Base-by-base conservation (phyloP, 345 rosid species). In the Crucihimalaya himalaica region DNA sequence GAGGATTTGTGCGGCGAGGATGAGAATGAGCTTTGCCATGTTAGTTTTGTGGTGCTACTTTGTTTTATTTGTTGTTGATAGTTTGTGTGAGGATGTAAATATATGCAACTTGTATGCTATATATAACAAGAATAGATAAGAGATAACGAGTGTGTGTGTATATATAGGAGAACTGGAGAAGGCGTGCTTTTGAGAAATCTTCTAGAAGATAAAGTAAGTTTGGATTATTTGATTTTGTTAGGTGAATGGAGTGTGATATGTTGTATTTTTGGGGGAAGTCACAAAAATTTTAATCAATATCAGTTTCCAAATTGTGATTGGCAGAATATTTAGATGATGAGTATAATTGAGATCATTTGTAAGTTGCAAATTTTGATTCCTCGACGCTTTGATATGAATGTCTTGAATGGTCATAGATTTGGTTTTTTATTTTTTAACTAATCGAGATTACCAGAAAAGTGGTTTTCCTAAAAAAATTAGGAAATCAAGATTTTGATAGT, bases 1-100 rank as follows among this genome's bases (percentile, higher is more conserved):
- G 53, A 54, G 35, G 37, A 68, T 39, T 68, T 68, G 62, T 68
- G 39, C 16, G 8, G n/a, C 39, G 34, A 52, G 40, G 72, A 40
- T 54, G 13, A 68, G 40, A 48, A 54, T 20, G 64, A 37, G 18
- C 19, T 35, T 59, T 59, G 51, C 5, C 51, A 46, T 46, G 23
- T 46, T 46, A n/a, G 19, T 39, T 60, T 37, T 60, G 19, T 37
- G 62, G 21, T 56, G 48, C 10, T 45, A 31, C 9, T 56, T 56
- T 56, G 46, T 20, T 60, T 21, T 15, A 25, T 21, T 21, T 59
- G 19, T 58, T 34, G 45, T 14, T 58, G 28, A 20, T 58, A 35
- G 16, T 29, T 55, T 18, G 21, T 37, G 28, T 20, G 45, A 11
- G 45, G 16, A 0, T 59, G 31, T 60, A 21, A 35, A 37, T 60